Conservation (phyloP, 345 rosid genomes). For the Eucalyptus erythrocorys region DNA sequence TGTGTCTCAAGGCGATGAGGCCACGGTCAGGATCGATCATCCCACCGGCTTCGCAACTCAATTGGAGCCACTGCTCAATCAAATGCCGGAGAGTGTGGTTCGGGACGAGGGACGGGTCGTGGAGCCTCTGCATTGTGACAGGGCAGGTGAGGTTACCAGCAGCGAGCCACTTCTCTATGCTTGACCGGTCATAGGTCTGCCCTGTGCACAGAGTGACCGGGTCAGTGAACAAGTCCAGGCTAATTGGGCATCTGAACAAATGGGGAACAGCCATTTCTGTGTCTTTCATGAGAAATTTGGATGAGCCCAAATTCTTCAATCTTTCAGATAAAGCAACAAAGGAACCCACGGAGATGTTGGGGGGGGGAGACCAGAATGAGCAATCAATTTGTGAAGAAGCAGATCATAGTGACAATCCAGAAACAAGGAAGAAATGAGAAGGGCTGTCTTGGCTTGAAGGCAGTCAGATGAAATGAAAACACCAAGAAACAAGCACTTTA, state of each 20-base stretch:
- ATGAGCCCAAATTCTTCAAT: background rate
- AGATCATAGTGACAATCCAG: background rate
- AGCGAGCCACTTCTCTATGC: constrained; percentile 57
- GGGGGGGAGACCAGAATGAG: background rate
- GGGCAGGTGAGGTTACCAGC: constrained; percentile 60
- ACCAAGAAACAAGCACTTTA: background rate
- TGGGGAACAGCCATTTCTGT: constrained; percentile 29
- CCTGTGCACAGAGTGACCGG: constrained; percentile 66
- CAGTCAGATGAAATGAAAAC: background rate
- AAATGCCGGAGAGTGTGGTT: constrained; percentile 54
- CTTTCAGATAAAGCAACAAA: background rate
- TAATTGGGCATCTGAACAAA: constrained; percentile 58
- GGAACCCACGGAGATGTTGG: background rate
- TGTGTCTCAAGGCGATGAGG: constrained; percentile 10
- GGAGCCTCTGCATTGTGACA: constrained; percentile 66
- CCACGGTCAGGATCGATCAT: background rate
- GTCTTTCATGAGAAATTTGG: background rate
- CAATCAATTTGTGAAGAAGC: background rate
- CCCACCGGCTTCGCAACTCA: background rate
- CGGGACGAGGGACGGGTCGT: constrained; percentile 43
- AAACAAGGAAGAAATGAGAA: background rate
- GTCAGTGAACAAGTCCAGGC: constrained; percentile 48
- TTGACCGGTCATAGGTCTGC: constrained; percentile 54
- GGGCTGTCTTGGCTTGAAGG: background rate
- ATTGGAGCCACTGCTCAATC: constrained; percentile 39